Percentiles rank a stretch among this genome's conserved stretches.
phyloP scores from a whole-genome alignment of 805 yeast genomes.

The Pichia manshurica region DNA sequence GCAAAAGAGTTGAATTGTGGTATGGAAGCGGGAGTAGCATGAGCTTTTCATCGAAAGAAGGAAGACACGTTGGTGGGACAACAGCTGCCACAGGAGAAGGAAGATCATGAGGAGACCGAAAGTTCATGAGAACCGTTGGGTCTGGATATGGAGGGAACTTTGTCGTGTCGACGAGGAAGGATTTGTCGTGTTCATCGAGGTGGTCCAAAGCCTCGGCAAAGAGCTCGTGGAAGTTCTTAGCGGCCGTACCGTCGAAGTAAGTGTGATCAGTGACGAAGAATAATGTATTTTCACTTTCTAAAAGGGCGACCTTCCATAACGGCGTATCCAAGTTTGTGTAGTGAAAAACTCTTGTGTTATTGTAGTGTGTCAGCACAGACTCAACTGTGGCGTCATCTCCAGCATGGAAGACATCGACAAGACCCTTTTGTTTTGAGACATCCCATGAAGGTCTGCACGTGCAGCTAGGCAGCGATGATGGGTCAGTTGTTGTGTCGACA shows the following conservation, averaged over 20 bases:
- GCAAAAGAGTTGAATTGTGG: slow-evolving; percentile 5
- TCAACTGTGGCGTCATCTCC: neutral
- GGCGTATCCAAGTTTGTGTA: slow-evolving; percentile 3
- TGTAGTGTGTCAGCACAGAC: slow-evolving; percentile 5
- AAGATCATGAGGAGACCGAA: neutral
- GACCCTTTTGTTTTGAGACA: neutral
- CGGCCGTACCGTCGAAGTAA: slow-evolving; percentile 15
- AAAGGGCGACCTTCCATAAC: slow-evolving; percentile 10
- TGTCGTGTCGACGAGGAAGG: neutral
- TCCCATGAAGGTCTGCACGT: neutral
- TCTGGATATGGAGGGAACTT: slow-evolving; percentile 4
- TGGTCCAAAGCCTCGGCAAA: slow-evolving; percentile 1
- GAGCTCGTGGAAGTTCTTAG: slow-evolving; percentile 8
- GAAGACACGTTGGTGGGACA: neutral
- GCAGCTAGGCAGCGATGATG: neutral
- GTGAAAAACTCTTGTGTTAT: slow-evolving; percentile 2
- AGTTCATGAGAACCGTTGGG: slow-evolving; percentile 7
- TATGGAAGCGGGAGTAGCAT: neutral
- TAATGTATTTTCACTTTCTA: slow-evolving; percentile 1
- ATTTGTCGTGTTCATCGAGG: neutral
- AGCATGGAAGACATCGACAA: neutral
- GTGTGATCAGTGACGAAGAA: slow-evolving; percentile 12
- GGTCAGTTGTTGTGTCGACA: neutral
- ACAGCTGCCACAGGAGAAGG: neutral
- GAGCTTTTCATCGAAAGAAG: neutral